Percentiles rank a stretch among this genome's conserved stretches.
phyloP scores from a whole-genome alignment of 495 filamentous ascomycete species.

The Xylaria castorea region DNA sequence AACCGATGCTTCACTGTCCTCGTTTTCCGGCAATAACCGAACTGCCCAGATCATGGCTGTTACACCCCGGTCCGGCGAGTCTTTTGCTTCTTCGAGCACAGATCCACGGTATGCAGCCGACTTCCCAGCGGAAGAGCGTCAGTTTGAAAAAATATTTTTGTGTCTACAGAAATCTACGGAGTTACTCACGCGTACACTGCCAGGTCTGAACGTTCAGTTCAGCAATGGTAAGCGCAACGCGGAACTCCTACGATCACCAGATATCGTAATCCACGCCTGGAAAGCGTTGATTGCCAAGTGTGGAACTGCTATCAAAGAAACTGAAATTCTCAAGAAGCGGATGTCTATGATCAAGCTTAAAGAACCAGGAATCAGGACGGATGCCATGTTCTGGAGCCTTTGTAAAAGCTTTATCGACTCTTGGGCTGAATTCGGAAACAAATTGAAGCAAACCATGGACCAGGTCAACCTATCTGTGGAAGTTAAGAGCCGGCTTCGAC shows the following conservation, averaged over 20 bases:
- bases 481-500: constrained; percentile 72
- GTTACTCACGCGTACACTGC: constrained; percentile 69
- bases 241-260: constrained; percentile 47
- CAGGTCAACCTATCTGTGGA: constrained; percentile 69
- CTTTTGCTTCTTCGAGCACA: constrained; percentile 68
- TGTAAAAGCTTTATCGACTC: constrained; percentile 78
- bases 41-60: constrained; percentile 61
- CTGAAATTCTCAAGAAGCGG: constrained; percentile 69
- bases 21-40: constrained; percentile 51
- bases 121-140: constrained; percentile 75
- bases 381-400: constrained; percentile 80
- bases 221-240: constrained; percentile 53
- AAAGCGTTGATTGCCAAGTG: constrained; percentile 71
- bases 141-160: constrained; percentile 81
- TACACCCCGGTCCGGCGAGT: constrained; percentile 79
- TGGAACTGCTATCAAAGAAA: constrained; percentile 66
- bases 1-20: constrained; percentile 53
- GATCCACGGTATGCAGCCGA: constrained; percentile 53
- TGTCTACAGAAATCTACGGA: constrained; percentile 72
- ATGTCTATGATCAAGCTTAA: constrained; percentile 83
- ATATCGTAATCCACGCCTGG: constrained; percentile 69
- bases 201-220: constrained; percentile 69
- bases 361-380: constrained; percentile 77
- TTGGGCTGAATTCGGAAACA: constrained; percentile 74
- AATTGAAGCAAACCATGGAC: constrained; percentile 69